Evolutionary conservation across 768 basidiomycete species (phyloP).

Genomic region (Chiua virens): DNA sequence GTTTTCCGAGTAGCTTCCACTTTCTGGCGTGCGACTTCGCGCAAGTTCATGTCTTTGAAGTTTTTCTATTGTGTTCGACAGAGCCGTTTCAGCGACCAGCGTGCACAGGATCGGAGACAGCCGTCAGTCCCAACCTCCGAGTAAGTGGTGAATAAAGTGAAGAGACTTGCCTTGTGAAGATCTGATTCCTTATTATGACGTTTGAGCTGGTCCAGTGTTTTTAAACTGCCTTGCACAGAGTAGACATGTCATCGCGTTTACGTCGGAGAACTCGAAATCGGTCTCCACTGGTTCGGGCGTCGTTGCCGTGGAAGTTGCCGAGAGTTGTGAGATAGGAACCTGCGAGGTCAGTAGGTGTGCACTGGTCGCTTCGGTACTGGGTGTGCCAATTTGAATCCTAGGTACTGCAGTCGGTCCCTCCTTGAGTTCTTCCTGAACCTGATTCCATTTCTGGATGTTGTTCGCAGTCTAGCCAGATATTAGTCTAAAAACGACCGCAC

Average conservation of each 20-base stretch:
- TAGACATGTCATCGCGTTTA: constrained; percentile 72
- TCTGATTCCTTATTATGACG: constrained; percentile 93
- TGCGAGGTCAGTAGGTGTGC: constrained; percentile 5
- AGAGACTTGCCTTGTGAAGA: constrained; percentile 82
- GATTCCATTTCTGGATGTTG: constrained; percentile 97
- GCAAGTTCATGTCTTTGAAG: constrained; percentile 66
- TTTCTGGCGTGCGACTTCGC: constrained; percentile 75
- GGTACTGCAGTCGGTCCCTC: constrained; percentile 36
- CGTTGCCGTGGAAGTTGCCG: constrained; percentile 27
- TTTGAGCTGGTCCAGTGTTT: constrained; percentile 73
- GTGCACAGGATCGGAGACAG: constrained; percentile 18
- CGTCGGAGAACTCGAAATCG: constrained; percentile 85
- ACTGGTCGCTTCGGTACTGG: constrained; percentile 8
- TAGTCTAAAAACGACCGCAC: background rate
- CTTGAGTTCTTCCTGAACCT: constrained; percentile 85
- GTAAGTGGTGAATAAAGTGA: constrained; percentile 34
- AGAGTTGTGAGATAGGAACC: constrained; percentile 8
- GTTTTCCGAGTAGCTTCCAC: constrained; percentile 44
- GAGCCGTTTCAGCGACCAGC: background rate
- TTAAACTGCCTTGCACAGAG: constrained; percentile 96
- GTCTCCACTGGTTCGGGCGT: constrained; percentile 45
- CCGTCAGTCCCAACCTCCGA: constrained; percentile 30
- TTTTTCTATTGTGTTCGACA: constrained; percentile 65
- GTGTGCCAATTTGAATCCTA: constrained; percentile 9
- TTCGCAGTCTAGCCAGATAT: constrained; percentile 61